Percentiles rank a stretch among this genome's conserved stretches.
Evolutionary conservation across 2,329 filamentous ascomycete genomes (phyloP).

Genomic region (Aspergillus sp.): DNA sequence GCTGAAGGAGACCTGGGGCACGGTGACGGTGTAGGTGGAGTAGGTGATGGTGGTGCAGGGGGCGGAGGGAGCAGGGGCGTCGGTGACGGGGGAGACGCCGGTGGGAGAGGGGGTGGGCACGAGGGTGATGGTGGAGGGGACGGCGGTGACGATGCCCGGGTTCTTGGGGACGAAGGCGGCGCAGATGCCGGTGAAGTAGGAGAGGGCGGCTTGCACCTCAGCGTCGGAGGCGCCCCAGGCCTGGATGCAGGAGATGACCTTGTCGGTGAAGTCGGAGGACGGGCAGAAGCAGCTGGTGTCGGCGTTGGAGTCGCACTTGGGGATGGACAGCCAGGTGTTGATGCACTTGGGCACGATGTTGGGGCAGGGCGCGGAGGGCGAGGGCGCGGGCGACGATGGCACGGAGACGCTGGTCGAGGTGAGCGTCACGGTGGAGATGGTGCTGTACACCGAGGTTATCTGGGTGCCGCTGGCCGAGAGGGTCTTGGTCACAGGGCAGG

Average conservation of each 20-base stretch:
- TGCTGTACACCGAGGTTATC: conserved; percentile 54
- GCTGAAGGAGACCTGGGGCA: conserved; percentile 44
- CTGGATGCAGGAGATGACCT: conserved; percentile 77
- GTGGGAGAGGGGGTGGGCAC: conserved; percentile 42
- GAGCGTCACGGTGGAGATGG: conserved; percentile 48
- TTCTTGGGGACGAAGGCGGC: conserved; percentile 70
- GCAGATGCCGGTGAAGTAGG: conserved; percentile 90
- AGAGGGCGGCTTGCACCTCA: conserved; percentile 67
- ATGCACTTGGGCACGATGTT: conserved; percentile 79
- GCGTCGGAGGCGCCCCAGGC: conserved; percentile 67
- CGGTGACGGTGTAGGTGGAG: conserved; percentile 41
- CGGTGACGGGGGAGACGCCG: conserved; percentile 38
- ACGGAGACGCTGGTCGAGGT: conserved; percentile 19
- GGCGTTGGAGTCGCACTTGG: conserved; percentile 78
- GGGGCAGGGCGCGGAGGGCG: conserved; percentile 51
- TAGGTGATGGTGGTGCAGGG: conserved; percentile 43
- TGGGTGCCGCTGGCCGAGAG: conserved; percentile 47
- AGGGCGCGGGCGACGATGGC: conserved; percentile 27
- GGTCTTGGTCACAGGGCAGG: conserved; percentile 31
- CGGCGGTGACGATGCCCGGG: conserved; percentile 78
- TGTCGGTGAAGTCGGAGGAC: conserved; percentile 68
- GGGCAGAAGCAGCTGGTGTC: conserved; percentile 86
- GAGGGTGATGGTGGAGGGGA: conserved; percentile 61
- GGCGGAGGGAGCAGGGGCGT: conserved; percentile 18
- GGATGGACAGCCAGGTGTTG: conserved; percentile 78